These are phyloP conservation scores for Pichia gijzeniarum DNA, from an alignment of 805 yeast species.

Conservation along the genomic window DNA sequence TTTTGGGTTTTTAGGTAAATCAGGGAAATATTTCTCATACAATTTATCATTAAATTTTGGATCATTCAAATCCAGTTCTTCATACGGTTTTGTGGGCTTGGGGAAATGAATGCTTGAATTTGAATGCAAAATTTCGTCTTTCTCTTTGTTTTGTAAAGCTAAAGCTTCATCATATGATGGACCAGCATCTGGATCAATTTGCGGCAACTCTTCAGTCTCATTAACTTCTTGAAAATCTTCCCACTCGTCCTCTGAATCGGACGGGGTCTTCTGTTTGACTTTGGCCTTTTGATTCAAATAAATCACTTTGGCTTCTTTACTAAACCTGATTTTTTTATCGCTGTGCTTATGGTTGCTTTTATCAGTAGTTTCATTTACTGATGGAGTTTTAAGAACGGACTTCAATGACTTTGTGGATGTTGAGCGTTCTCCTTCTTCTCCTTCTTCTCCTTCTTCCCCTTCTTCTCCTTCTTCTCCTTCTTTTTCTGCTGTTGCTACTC, in stretches of 20 bases:
- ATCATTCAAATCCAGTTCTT: conserved; percentile 52
- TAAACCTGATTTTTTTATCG: conserved; percentile 26
- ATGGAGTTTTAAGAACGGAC: conserved; percentile 11
- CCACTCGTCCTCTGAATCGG: conserved; percentile 34
- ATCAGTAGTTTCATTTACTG: not conserved
- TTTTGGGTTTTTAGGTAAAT: conserved; percentile 73
- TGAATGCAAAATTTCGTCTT: conserved; percentile 29
- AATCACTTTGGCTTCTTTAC: conserved; percentile 28
- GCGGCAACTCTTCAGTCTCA: conserved; percentile 28
- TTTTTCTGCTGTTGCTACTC: no score
- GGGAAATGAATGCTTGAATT: conserved; percentile 53
- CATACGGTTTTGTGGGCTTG: conserved; percentile 37
- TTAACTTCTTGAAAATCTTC: conserved; percentile 45
- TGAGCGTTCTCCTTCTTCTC: not conserved
- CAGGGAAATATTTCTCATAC: conserved; percentile 84
- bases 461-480: no score
- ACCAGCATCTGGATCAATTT: conserved; percentile 23
- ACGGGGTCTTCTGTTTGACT: conserved; percentile 3
- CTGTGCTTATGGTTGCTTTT: conserved; percentile 12
- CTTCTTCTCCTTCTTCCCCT: no score
- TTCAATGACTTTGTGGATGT: not conserved
- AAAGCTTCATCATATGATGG: conserved; percentile 42
- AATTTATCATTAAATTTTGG: conserved; percentile 73
- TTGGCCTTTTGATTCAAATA: conserved; percentile 18
- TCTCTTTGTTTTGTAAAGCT: conserved; percentile 29